These are phyloP conservation scores for Triticum aestivum DNA, from an alignment of 176 grass and related monocot genomes.

Conservation along the genomic window IWGSC_CS_RefSeq_v2.1 NC_057805.1:9434893-9435392, in stretches of 20 bases:
- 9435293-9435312: neutral
- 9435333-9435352: neutral
- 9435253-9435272: slow-evolving; percentile 47
- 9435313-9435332: neutral
- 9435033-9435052: neutral
- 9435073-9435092: neutral
- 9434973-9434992: neutral
- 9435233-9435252: slow-evolving; percentile 17
- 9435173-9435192: neutral
- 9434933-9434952: neutral
- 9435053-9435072: neutral
- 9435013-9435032: neutral
- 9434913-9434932: neutral
- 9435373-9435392: neutral
- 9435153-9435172: neutral
- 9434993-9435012: neutral
- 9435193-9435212: slow-evolving; percentile 50
- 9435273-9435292: neutral
- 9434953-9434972: neutral
- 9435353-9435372: neutral
- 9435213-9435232: slow-evolving; percentile 32
- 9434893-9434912: neutral
- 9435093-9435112: neutral
- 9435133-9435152: neutral
- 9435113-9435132: neutral